These are phyloP conservation scores for Colletotrichum sp. DNA, from an alignment of 2,329 filamentous ascomycete species.

Conservation along the genomic window DNA sequence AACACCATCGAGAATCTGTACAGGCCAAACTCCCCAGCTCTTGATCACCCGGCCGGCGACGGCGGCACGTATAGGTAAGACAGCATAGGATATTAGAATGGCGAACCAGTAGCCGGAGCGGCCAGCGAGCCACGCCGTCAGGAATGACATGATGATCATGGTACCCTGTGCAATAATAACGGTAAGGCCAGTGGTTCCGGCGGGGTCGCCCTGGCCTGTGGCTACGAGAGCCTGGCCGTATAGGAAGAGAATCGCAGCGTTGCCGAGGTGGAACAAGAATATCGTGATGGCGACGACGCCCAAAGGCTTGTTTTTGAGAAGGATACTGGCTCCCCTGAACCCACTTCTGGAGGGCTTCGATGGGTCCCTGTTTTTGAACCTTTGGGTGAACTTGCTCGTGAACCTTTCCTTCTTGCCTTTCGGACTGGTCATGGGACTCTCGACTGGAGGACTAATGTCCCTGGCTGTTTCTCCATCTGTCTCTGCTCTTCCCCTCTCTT, in stretches of 20 bases:
- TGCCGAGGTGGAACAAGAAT: conserved; percentile 10
- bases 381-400: background rate
- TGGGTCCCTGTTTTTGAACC: background rate
- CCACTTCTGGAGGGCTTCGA: background rate
- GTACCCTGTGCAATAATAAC: conserved; percentile 14
- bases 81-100: background rate
- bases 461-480: background rate
- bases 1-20: conserved; percentile 11
- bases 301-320: background rate
- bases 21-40: conserved; percentile 8
- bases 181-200: conserved; percentile 8
- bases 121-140: conserved; percentile 6
- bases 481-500: background rate
- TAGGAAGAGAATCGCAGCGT: conserved; percentile 4
- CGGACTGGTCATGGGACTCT: background rate
- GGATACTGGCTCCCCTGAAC: background rate
- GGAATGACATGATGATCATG: conserved; percentile 1
- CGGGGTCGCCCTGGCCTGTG: conserved; percentile 1
- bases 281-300: background rate
- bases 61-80: background rate
- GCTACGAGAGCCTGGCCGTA: conserved; percentile 14
- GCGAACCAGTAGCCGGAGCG: conserved; percentile 2
- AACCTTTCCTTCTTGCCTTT: background rate
- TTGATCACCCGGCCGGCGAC: background rate
- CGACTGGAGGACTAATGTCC: background rate